Conservation (phyloP, 768 basidiomycete genomes). For the Mycena pura region DNA sequence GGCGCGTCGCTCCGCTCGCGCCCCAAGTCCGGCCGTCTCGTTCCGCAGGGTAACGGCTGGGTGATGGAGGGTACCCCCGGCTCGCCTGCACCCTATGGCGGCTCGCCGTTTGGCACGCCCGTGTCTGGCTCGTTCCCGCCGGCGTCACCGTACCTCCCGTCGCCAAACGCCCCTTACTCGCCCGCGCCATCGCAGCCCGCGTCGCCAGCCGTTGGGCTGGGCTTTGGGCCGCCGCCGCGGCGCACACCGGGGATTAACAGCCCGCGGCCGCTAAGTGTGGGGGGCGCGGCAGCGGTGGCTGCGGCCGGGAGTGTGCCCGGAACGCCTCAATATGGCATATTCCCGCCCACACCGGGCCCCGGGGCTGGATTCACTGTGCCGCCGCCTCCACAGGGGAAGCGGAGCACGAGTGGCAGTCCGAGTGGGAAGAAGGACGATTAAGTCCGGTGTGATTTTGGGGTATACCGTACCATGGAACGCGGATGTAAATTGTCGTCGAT, state of each 20-base stretch:
- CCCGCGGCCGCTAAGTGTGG: slow-evolving; percentile 10
- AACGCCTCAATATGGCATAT: slow-evolving; percentile 26
- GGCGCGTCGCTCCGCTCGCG: slow-evolving; percentile 71
- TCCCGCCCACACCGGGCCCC: slow-evolving; percentile 42
- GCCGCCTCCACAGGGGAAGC: slow-evolving; percentile 33
- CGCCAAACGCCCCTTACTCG: not conserved
- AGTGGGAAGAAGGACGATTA: slow-evolving; percentile 49
- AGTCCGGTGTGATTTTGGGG: not conserved
- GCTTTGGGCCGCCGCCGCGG: slow-evolving; percentile 4
- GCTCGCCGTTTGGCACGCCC: slow-evolving; percentile 15
- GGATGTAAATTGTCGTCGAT: too few species aligned
- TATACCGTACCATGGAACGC: too few species aligned
- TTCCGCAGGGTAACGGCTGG: slow-evolving; percentile 67
- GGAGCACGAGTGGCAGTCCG: slow-evolving; percentile 40
- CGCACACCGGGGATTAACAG: slow-evolving; percentile 4
- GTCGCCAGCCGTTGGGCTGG: slow-evolving; percentile 5
- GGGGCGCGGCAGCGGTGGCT: slow-evolving; percentile 9
- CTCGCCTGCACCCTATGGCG: slow-evolving; percentile 12
- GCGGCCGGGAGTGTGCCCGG: slow-evolving; percentile 18
- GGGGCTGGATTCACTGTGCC: slow-evolving; percentile 37
- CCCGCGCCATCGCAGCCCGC: slow-evolving; percentile 2
- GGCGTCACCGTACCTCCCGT: not conserved
- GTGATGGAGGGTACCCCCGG: slow-evolving; percentile 55
- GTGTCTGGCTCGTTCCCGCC: slow-evolving; percentile 14
- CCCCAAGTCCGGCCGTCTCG: slow-evolving; percentile 48